Evolutionary conservation across 345 rosid genomes (phyloP), one percentile per base, ranked within the genome.

Genomic region (Rubroshorea leprosula): DNA sequence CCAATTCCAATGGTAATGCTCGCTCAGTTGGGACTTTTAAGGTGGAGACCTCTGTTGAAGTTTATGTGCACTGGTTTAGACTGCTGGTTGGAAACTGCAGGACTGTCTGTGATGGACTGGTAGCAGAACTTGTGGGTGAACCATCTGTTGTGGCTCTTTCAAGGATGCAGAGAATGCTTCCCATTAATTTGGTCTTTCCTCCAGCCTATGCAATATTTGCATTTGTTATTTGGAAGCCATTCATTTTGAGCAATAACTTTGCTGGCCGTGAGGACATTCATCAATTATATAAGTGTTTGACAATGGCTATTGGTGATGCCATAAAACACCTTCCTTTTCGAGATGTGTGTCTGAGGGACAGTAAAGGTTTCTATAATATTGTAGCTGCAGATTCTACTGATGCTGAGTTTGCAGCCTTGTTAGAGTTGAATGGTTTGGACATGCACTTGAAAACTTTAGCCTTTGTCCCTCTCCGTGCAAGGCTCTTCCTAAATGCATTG

Each of bases 111-210:
- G 95, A 90, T 68, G 99, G 99, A 58, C 68, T 87, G 48, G 69
- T 94, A 61, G 86, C 84, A 70, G 97, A 86, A 51, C 95, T 94
- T 63, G 71, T 90, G 60, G 99, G 97, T 31, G 95, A 94, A 71
- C 89, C 91, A 59, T 82, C 87, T 20, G 63, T 87, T 26, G 77
- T 83, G 61, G 96, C 97, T 74, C 78, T 94, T 63, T 85, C 90
- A 39, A 87, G 96, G 77, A 94, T 90, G 96, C 99, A 94, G 68
- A 83, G 86, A 57, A 73, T 83, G 73, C 89, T 94, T 29, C 96
- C 97, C 50, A 74, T 90, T 54, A 68, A 74, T 63, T 84, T 87
- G 82, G 97, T 90, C 57, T 82, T 90, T 64, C 99, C 95, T 44
- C 97, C 99, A 18, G 90, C 97, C 21, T 90, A 79, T 70, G 74